Percentiles rank a stretch among this genome's conserved stretches.
phyloP scores from a whole-genome alignment of 495 filamentous ascomycete species.

The Collariella sp. region DNA sequence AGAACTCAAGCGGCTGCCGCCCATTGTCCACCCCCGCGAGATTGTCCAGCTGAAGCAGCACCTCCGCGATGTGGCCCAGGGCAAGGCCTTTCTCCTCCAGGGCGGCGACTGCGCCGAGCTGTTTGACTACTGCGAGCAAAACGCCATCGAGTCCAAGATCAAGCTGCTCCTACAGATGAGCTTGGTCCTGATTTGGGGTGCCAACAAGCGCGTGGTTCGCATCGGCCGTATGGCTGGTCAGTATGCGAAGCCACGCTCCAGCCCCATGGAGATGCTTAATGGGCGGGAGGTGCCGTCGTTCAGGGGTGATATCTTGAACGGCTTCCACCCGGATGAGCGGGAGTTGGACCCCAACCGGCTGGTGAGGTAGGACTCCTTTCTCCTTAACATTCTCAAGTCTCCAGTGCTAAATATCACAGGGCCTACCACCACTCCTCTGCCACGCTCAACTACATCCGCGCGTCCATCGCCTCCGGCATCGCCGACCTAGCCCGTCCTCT shows the following conservation, averaged over 20 bases:
- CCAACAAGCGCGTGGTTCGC: slow-evolving; percentile 85
- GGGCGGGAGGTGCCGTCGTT: slow-evolving; percentile 81
- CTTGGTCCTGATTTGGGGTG: slow-evolving; percentile 80
- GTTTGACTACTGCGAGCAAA: slow-evolving; percentile 90
- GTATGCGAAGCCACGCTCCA: slow-evolving; percentile 91
- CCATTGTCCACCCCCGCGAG: slow-evolving; percentile 81
- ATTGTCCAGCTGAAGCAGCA: slow-evolving; percentile 68
- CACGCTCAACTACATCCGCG: slow-evolving; percentile 86
- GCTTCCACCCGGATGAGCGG: slow-evolving; percentile 62
- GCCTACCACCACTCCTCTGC: slow-evolving; percentile 94
- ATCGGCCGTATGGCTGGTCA: slow-evolving; percentile 96
- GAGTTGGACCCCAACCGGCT: slow-evolving; percentile 73
- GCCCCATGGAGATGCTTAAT: slow-evolving; percentile 71
- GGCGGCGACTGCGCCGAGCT: slow-evolving; percentile 96
- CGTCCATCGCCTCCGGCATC: slow-evolving; percentile 74
- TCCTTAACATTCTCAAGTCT: not conserved
- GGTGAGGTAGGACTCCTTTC: slow-evolving; percentile 45
- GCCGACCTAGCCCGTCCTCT: slow-evolving; percentile 89
- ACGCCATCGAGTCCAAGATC: slow-evolving; percentile 88
- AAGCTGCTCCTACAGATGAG: slow-evolving; percentile 96
- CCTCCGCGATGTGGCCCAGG: slow-evolving; percentile 77
- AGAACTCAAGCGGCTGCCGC: slow-evolving; percentile 72
- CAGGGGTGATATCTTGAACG: slow-evolving; percentile 92
- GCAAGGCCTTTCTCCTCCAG: slow-evolving; percentile 90
- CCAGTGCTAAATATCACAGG: slow-evolving; percentile 28